Evolutionary conservation across 2,329 filamentous ascomycete genomes (phyloP).

Genomic region (Alternaria incomplexa): DNA sequence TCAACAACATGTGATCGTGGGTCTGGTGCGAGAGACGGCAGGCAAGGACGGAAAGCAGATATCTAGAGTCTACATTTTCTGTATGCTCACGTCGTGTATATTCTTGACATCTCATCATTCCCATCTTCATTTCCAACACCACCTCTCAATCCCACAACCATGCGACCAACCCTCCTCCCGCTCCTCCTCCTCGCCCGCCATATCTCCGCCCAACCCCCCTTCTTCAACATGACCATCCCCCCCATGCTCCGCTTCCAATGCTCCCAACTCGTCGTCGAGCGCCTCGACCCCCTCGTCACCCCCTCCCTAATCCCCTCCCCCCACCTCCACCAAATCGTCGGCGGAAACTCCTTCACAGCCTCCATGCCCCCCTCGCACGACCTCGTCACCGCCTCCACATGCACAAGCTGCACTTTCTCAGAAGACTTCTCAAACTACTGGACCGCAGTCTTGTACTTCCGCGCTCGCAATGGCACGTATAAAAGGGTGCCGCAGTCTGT

Average conservation of each 20-base stretch:
- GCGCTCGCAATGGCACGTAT: slow-evolving; percentile 35
- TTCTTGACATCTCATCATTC: neutral
- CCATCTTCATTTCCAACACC: neutral
- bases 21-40: neutral
- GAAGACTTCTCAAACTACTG: slow-evolving; percentile 43
- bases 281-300: slow-evolving; percentile 32
- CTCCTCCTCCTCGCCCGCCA: neutral
- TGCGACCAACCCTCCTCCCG: neutral
- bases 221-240: neutral
- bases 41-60: neutral
- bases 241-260: slow-evolving; percentile 32
- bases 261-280: slow-evolving; percentile 33
- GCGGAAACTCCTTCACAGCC: slow-evolving; percentile 31
- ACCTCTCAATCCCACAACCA: neutral
- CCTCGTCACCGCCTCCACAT: slow-evolving; percentile 38
- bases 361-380: slow-evolving; percentile 45
- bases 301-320: slow-evolving; percentile 29
- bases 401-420: slow-evolving; percentile 42
- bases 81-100: neutral
- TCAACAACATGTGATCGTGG: neutral
- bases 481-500: slow-evolving; percentile 32
- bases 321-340: slow-evolving; percentile 32
- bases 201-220: neutral
- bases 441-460: slow-evolving; percentile 37
- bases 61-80: neutral